phyloP scores from a whole-genome alignment of 2,329 filamentous ascomycete genomes.

The Fusarium sp. region DNA sequence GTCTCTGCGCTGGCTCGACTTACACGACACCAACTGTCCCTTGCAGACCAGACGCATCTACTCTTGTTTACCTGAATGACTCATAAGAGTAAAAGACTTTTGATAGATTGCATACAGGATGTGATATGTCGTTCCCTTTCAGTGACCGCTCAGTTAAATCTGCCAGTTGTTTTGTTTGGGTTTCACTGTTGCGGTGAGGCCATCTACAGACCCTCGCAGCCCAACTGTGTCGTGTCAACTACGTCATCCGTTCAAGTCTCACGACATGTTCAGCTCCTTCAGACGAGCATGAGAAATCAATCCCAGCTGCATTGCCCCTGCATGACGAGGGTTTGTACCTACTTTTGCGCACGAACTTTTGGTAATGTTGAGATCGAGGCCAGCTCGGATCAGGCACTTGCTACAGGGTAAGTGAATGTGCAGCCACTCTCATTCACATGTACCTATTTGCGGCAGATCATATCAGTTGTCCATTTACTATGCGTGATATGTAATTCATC shows the following conservation, averaged over 20 bases:
- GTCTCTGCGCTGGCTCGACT: conserved; percentile 30
- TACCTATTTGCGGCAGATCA: not conserved
- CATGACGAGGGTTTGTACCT: not conserved
- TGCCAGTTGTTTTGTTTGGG: not conserved
- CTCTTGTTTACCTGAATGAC: conserved; percentile 22
- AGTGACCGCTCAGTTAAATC: not conserved
- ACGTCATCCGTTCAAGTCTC: not conserved
- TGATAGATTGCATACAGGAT: conserved; percentile 9
- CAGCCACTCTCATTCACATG: not conserved
- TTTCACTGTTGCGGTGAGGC: conserved; percentile 28
- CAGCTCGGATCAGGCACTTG: not conserved
- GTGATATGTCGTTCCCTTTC: conserved; percentile 2
- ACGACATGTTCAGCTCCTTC: not conserved
- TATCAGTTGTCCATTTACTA: not conserved
- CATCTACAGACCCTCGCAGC: conserved; percentile 13
- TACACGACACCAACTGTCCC: conserved; percentile 35
- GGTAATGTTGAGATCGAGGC: not conserved
- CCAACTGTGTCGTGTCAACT: not conserved
- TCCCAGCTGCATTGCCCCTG: not conserved
- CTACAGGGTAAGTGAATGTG: not conserved
- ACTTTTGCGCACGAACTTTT: not conserved
- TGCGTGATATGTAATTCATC: not conserved
- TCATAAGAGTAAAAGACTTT: not conserved
- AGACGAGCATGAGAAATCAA: not conserved
- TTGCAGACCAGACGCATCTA: conserved; percentile 22